Percentiles rank a stretch among this genome's conserved stretches.
Evolutionary conservation across 2,329 filamentous ascomycete species (phyloP).

Genomic region (Colletotrichum truncatum): DNA sequence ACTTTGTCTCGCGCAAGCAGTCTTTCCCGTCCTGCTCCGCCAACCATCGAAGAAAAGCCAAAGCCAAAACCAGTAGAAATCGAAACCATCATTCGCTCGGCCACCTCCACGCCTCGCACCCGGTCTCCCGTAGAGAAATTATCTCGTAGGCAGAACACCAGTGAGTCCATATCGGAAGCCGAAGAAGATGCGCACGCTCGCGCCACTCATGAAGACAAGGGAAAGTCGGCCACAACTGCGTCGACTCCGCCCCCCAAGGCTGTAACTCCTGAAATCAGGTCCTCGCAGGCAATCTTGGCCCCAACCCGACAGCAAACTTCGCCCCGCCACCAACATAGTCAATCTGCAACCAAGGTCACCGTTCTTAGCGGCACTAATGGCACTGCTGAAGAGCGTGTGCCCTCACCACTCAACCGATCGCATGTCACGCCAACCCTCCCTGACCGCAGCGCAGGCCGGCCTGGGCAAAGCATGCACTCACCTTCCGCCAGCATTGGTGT

Average conservation of each 20-base stretch:
- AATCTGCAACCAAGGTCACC: constrained; percentile 44
- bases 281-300: constrained; percentile 34
- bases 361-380: constrained; percentile 42
- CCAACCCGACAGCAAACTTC: constrained; percentile 29
- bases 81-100: constrained; percentile 26
- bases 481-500: constrained; percentile 44
- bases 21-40: constrained; percentile 45
- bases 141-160: constrained; percentile 38
- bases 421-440: constrained; percentile 21
- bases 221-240: constrained; percentile 2
- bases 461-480: constrained; percentile 9
- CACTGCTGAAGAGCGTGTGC: constrained; percentile 41
- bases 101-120: constrained; percentile 33
- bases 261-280: constrained; percentile 16
- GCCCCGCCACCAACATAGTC: constrained; percentile 31
- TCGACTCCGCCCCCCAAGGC: constrained; percentile 15
- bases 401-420: constrained; percentile 42
- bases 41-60: constrained; percentile 49
- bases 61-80: constrained; percentile 35
- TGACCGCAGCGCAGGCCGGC: constrained; percentile 32
- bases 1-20: constrained; percentile 52
- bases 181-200: constrained; percentile 46
- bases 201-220: constrained; percentile 7
- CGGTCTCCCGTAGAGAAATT: constrained; percentile 43
- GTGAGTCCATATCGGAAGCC: constrained; percentile 52